phyloP scores from a whole-genome alignment of 192 early-diverging fungal genomes.

The Coemansia sp. region DNA sequence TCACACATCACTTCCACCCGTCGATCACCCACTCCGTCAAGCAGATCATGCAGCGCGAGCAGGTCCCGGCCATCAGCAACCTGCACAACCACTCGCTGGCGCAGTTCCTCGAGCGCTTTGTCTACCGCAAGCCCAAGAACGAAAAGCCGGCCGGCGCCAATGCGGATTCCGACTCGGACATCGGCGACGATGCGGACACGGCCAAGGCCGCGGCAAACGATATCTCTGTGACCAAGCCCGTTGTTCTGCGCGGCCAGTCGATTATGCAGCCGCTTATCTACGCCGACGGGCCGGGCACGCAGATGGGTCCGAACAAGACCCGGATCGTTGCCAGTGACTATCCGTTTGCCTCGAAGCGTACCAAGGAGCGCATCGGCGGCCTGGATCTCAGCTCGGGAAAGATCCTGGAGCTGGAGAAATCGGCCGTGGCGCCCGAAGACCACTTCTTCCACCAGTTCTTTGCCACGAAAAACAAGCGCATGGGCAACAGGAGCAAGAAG shows the following conservation, averaged over 20 bases:
- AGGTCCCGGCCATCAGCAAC: conserved; percentile 65
- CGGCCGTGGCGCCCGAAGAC: conserved; percentile 29
- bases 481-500: conserved; percentile 43
- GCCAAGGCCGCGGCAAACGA: conserved; percentile 3
- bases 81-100: conserved; percentile 86
- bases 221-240: conserved; percentile 9
- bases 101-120: conserved; percentile 94
- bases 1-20: conserved; percentile 86
- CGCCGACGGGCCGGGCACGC: conserved; percentile 22
- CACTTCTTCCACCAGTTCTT: conserved; percentile 50
- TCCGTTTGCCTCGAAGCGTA: conserved; percentile 65
- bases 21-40: conserved; percentile 80
- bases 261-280: conserved; percentile 55
- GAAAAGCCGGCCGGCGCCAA: conserved; percentile 59
- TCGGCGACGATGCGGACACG: not conserved
- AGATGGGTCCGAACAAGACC: conserved; percentile 12
- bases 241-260: conserved; percentile 38
- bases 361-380: conserved; percentile 59
- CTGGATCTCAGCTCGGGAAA: conserved; percentile 34
- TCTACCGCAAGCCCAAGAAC: conserved; percentile 89
- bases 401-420: conserved; percentile 37
- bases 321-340: conserved; percentile 46
- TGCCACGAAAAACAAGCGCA: conserved; percentile 35
- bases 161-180: not conserved
- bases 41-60: conserved; percentile 65